These are phyloP conservation scores for Dovyalis caffra DNA, from an alignment of 345 rosid species.

Conservation along the genomic window DNA sequence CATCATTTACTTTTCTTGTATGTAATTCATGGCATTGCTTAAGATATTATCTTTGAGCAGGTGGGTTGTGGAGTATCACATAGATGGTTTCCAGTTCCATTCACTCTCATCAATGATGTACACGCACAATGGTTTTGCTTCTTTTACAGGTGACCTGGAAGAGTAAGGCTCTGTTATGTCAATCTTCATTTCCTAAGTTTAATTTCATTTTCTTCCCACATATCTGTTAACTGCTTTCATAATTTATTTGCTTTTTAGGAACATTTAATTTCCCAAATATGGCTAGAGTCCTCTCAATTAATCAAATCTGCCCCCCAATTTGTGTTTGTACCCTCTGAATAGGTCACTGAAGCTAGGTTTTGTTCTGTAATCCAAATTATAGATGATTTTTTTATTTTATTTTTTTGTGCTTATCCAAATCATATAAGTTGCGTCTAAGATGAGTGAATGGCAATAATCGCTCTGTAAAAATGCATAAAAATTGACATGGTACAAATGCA, in stretches of 20 bases:
- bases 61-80: conserved; percentile 88
- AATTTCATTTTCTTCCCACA: neutral
- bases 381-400: too few species aligned
- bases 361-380: too few species aligned
- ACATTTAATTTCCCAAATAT: neutral
- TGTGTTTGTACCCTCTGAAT: neutral
- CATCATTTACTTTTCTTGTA: conserved; percentile 3
- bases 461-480: neutral
- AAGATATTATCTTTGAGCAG: conserved; percentile 47
- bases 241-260: neutral
- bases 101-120: conserved; percentile 93
- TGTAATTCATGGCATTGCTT: conserved; percentile 23
- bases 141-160: conserved; percentile 71
- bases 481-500: neutral
- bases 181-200: conserved; percentile 3
- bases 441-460: neutral
- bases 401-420: neutral
- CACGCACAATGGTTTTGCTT: conserved; percentile 91
- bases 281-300: neutral
- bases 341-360: neutral
- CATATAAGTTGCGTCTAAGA: neutral
- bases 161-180: conserved; percentile 61
- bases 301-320: neutral
- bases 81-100: conserved; percentile 96
- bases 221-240: neutral